Percentiles rank a stretch among this genome's conserved stretches.
Conservation (phyloP, 148 eudicot genomes). For the Talinum fruticosum region DNA sequence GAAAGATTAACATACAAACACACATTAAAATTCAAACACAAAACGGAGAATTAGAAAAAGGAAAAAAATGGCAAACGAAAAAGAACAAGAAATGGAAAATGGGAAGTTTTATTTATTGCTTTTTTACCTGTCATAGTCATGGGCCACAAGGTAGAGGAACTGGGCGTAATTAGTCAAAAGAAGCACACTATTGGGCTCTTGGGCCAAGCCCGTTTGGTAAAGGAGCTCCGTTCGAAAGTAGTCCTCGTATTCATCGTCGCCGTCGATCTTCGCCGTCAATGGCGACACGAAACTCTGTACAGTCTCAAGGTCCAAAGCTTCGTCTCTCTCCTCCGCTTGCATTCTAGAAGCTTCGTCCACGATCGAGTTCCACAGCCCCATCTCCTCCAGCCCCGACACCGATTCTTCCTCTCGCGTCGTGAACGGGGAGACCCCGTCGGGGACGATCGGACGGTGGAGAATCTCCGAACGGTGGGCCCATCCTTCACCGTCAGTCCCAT, state of each 20-base stretch:
- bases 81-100: not conserved
- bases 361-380: slow-evolving; percentile 48
- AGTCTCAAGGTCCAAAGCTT: slow-evolving; percentile 50
- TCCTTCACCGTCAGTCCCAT: slow-evolving; percentile 77
- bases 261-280: slow-evolving; percentile 51
- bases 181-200: slow-evolving; percentile 64
- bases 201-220: slow-evolving; percentile 50
- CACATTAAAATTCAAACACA: not conserved
- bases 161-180: slow-evolving; percentile 86
- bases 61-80: not conserved
- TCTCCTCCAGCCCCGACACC: slow-evolving; percentile 31
- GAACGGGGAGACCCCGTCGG: slow-evolving; percentile 33
- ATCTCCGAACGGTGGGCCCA: slow-evolving; percentile 14
- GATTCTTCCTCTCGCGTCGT: slow-evolving; percentile 22
- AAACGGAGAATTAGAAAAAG: not conserved
- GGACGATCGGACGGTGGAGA: slow-evolving; percentile 28
- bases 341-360: slow-evolving; percentile 67
- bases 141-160: slow-evolving; percentile 76
- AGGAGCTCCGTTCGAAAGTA: slow-evolving; percentile 55
- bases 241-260: slow-evolving; percentile 38
- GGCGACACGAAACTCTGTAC: slow-evolving; percentile 63
- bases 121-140: slow-evolving; percentile 71
- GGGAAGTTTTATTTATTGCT: not conserved
- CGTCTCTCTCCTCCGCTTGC: slow-evolving; percentile 45
- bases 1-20: not conserved